phyloP scores from a whole-genome alignment of 441 rosid genomes.

The Isatis lusitanica region DNA sequence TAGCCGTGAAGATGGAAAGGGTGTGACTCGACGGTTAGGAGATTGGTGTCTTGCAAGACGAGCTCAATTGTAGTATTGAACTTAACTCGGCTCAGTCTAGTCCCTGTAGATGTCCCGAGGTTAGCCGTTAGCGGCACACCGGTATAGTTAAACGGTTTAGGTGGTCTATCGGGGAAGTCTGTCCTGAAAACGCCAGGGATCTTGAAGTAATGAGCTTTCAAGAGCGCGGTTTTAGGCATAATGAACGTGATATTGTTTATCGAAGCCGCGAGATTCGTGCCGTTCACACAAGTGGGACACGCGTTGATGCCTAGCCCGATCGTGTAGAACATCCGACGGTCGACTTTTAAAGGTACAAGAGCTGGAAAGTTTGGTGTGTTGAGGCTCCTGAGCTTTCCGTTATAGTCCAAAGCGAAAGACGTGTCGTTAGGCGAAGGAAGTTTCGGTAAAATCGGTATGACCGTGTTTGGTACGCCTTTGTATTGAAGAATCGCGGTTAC shows the following conservation, averaged over 20 bases:
- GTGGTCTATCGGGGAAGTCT: conserved; percentile 58
- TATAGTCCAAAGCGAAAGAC: conserved; percentile 43
- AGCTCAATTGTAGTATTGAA: conserved; percentile 60
- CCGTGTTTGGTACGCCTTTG: conserved; percentile 55
- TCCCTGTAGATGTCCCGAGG: conserved; percentile 48
- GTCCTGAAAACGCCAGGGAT: conserved; percentile 46
- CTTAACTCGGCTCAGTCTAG: conserved; percentile 52
- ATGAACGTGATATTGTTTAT: conserved; percentile 59
- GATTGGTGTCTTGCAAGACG: conserved; percentile 61
- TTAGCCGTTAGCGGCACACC: conserved; percentile 61
- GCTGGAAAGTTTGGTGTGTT: conserved; percentile 57
- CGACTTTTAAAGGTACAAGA: conserved; percentile 49
- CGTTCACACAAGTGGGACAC: conserved; percentile 55
- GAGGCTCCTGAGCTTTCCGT: conserved; percentile 47
- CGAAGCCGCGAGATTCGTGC: conserved; percentile 54
- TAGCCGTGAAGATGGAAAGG: conserved; percentile 75
- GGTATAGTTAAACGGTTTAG: conserved; percentile 54
- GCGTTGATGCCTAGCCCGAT: conserved; percentile 48
- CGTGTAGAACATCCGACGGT: conserved; percentile 54
- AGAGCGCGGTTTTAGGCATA: conserved; percentile 53
- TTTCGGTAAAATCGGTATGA: conserved; percentile 45
- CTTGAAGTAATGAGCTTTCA: conserved; percentile 60
- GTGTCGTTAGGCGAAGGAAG: conserved; percentile 58
- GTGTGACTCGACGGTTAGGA: conserved; percentile 61
- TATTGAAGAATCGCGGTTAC: conserved; percentile 56